Percentiles rank a stretch among this genome's conserved stretches.
Evolutionary conservation across 2,329 filamentous ascomycete species (phyloP).

Genomic region (Nemania sp.): DNA sequence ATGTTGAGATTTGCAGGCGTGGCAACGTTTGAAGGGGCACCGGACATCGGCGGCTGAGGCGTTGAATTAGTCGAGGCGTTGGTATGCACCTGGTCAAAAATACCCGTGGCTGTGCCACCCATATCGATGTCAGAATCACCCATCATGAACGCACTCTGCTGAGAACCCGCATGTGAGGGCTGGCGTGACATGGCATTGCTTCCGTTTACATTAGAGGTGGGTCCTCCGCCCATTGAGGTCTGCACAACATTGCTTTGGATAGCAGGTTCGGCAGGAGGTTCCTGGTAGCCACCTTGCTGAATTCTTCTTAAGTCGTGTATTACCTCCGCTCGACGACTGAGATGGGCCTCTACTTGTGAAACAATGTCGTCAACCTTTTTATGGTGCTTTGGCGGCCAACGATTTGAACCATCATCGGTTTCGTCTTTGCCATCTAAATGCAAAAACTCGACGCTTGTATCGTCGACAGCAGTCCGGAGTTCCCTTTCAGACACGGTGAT

Average conservation of each 20-base stretch:
- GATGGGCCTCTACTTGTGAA: constrained; percentile 70
- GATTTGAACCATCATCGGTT: constrained; percentile 52
- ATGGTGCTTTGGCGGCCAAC: constrained; percentile 48
- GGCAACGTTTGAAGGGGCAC: constrained; percentile 58
- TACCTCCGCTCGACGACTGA: constrained; percentile 68
- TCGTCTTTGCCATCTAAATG: constrained; percentile 63
- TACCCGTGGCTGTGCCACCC: constrained; percentile 65
- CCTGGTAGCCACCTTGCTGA: constrained; percentile 77
- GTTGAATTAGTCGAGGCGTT: constrained; percentile 64
- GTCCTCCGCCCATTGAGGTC: constrained; percentile 27
- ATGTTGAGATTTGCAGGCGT: constrained; percentile 58
- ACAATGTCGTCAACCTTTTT: constrained; percentile 74
- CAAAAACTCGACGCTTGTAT: constrained; percentile 64
- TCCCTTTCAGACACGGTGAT: constrained; percentile 77
- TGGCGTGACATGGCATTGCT: constrained; percentile 53
- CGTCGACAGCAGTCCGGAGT: constrained; percentile 68
- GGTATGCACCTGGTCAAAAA: constrained; percentile 72
- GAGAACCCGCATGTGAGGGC: constrained; percentile 59
- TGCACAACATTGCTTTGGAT: constrained; percentile 32
- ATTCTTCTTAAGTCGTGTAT: constrained; percentile 71
- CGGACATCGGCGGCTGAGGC: constrained; percentile 63
- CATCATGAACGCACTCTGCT: constrained; percentile 58
- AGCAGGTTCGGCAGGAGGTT: constrained; percentile 56
- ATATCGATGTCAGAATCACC: constrained; percentile 68
- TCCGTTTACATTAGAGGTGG: constrained; percentile 30